phyloP scores from a whole-genome alignment of 2,329 filamentous ascomycete genomes.

The Cladosporium colombiae region DNA sequence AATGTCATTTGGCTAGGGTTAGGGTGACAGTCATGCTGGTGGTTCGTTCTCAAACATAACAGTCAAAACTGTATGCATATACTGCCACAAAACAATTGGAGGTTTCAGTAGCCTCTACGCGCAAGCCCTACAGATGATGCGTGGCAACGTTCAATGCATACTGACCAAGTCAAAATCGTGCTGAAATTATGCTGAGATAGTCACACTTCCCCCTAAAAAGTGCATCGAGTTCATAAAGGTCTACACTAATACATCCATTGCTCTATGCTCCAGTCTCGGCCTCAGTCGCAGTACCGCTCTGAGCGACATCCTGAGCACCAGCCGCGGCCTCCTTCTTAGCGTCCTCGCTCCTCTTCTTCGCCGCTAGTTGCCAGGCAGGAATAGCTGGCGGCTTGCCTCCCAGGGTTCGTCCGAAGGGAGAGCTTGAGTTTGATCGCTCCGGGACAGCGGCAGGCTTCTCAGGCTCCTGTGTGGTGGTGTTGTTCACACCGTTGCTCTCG shows the following conservation, averaged over 20 bases:
- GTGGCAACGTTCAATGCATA: background rate
- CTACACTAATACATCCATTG: background rate
- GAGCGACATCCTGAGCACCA: constrained; percentile 23
- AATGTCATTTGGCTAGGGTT: background rate
- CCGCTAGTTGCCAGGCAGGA: constrained; percentile 56
- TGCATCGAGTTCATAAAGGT: background rate
- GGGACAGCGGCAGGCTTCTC: constrained; percentile 28
- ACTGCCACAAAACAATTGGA: background rate
- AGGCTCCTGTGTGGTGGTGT: constrained; percentile 20
- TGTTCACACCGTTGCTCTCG: constrained; percentile 8
- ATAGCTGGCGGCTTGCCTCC: constrained; percentile 46
- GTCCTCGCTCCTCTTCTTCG: constrained; percentile 50
- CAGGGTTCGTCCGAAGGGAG: constrained; percentile 28
- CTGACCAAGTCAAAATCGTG: background rate
- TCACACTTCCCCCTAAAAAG: background rate
- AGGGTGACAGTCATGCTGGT: background rate
- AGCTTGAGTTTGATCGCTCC: constrained; percentile 24
- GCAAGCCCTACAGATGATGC: background rate
- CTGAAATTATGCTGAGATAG: background rate
- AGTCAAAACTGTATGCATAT: background rate
- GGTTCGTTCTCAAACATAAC: background rate
- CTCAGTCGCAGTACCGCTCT: constrained; percentile 29
- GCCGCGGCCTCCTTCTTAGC: constrained; percentile 43
- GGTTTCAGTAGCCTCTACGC: background rate
- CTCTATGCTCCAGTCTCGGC: constrained; percentile 17